Evolutionary conservation across 1,284 basidiomycete genomes (phyloP), one percentile per base, ranked within the genome.

Genomic region (Irpex lacteus): DNA sequence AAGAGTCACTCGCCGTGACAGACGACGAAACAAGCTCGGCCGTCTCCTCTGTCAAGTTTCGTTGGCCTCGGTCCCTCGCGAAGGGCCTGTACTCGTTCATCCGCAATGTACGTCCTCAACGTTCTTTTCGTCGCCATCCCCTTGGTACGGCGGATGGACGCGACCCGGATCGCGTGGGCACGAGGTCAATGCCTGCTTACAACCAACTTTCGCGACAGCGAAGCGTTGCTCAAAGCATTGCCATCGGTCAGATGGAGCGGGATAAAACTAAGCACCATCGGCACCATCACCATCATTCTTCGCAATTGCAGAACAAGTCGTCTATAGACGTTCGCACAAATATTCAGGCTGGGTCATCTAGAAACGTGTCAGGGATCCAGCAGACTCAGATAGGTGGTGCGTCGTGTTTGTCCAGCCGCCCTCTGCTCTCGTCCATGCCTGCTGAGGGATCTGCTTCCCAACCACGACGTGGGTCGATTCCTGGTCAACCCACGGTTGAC

Each of bases 1-100:
- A 63, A 50, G 80, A 81, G 13, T 83, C 82, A 50, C 84, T 92
- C 60, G 81, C 85, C 60, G 89, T 97, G 36, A 91, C 92, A 0
- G 84, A 85, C n/a, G 87, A 88, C 62, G 96, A 98, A 69, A 89
- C 95, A 2, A 85, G 85, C 21, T 87, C 86, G 19, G 95, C 94
- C 6, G 86, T 94, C 80, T 85, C 86, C 2, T 73, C 77, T 0
- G 81, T 87, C 6, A 84, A 78, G 64, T 90, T 88, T 71, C 81
- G 78, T 57, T 82, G 84, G 83, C 49, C 62, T 19, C 77, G 52
- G 13, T 55, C 79, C 49, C 75, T 86, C 26, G 80, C 84, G 1
- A 80, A 81, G 40, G 81, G 81, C 60, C 75, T 86, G 19, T 80
- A 83, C 1, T 80, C 80, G 18, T 69, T 86, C 50, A 76, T 85